Percentiles rank a stretch among this genome's conserved stretches.
Evolutionary conservation across 140 eudicot genomes (phyloP).

Genomic region (Bidens hawaiensis): DNA sequence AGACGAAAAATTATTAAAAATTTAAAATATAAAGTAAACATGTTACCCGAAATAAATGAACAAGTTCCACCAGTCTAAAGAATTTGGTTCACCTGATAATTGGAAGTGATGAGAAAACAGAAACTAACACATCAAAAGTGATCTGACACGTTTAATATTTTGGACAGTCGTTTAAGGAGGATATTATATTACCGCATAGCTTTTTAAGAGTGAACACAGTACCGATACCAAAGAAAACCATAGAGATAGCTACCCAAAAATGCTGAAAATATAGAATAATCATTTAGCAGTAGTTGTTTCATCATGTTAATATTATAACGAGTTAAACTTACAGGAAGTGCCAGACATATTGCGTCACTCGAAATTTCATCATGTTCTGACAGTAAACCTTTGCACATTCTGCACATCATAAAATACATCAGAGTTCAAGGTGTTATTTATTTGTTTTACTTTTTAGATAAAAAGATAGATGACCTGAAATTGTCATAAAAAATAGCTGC

Average conservation of each 20-base stretch:
- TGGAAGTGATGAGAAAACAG: conserved; percentile 2
- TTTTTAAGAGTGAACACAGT: conserved; percentile 65
- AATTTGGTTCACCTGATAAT: conserved; percentile 51
- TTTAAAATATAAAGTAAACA: background rate
- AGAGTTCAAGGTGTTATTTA: background rate
- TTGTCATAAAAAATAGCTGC: conserved; percentile 58
- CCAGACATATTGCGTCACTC: conserved; percentile 83
- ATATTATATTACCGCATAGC: conserved; percentile 57
- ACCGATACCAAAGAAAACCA: conserved; percentile 74
- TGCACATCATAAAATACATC: conserved; percentile 18
- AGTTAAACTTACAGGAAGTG: conserved; percentile 66
- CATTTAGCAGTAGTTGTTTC: conserved; percentile 19
- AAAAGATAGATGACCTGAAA: conserved; percentile 50
- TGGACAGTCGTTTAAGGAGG: background rate
- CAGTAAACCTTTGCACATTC: conserved; percentile 80
- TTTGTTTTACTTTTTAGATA: no score
- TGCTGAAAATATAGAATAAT: conserved; percentile 37
- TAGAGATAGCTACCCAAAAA: conserved; percentile 83
- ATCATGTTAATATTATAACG: conserved; percentile 11
- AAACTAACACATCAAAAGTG: no score
- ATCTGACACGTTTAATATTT: background rate
- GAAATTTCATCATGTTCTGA: conserved; percentile 65
- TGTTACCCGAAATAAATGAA: conserved; percentile 75
- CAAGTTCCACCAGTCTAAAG: conserved; percentile 82
- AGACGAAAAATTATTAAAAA: background rate